Evolutionary conservation across 2,329 filamentous ascomycete species (phyloP), one percentile per base, ranked within the genome.

Genomic region (Sarocladium brachiariae): DNA sequence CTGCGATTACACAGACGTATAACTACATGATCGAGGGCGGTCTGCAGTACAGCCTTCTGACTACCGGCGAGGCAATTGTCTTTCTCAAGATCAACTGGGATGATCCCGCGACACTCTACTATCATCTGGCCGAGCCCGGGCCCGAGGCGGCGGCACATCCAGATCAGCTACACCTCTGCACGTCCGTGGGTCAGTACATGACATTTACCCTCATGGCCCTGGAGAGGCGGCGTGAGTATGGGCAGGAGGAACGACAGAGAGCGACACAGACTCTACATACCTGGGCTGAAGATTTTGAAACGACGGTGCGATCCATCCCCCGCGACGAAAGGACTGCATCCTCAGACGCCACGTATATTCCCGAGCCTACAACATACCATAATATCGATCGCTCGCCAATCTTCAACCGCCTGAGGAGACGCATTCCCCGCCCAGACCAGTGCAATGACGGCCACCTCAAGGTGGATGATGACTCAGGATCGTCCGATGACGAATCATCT

Each of bases 1-100:
- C 72, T 21, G 67, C 73, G 10, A 58, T 78, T 31, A 71, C 70
- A 3, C 69, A 78, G 58, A 69, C 66, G 1, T 78, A 72, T 55
- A 65, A 72, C 31, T 76, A 77, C 58, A 78, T 78, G 66, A 66
- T 78, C 11, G 56, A 70, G 47, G 61, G 59, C 13, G 69, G 75
- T 0, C 61, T 75, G 4, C 64, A 71, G 51, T 73, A 72, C 53
- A 65, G 73, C 11, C 61, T 65, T 23, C 51, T 77, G 33, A 66
- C 62, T 13, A 75, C 68, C 1, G 68, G 69, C 19, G 67, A 75
- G 56, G 63, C 65, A 2, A 68, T 67, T 46, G 65, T 74, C 25
- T 75, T 74, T 52, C 63, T 76, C n/a, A 65, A 61, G 41, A 53
- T 72, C 9, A 51, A 63, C 43, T 63, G 53, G 60, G 3, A 14